A percentile compares a stretch with the other conserved stretches of the same genome.
These are phyloP conservation scores for Zea mays DNA, from an alignment of 176 grass and related monocot genomes.

Conservation along the genomic window DNA sequence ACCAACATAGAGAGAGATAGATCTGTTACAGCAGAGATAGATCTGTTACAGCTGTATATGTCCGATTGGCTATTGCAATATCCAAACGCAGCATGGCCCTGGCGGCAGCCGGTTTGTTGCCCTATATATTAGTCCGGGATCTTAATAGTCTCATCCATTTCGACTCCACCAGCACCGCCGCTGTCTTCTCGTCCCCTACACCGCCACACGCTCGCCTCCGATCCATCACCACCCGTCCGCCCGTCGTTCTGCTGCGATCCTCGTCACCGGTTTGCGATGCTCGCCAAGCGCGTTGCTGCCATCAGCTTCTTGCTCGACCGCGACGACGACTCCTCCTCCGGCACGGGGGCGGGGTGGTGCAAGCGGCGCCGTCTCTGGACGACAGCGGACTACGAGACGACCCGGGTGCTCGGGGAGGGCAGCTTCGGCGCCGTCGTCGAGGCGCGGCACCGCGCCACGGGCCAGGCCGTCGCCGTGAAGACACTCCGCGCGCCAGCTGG, in stretches of 20 bases:
- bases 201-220: not conserved
- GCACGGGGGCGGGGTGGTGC: not conserved
- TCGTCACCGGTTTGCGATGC: not conserved
- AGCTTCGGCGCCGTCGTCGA: constrained; percentile 10
- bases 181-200: not conserved
- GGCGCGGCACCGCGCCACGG: constrained; percentile 18
- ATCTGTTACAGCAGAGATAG: too few relatives aligned
- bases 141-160: not conserved
- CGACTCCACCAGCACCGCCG: not conserved
- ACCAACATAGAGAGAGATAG: too few relatives aligned
- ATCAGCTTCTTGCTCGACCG: not conserved
- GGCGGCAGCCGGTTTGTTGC: not conserved
- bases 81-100: not conserved
- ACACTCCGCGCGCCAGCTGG: not conserved
- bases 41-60: too few relatives aligned
- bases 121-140: not conserved
- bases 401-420: constrained; percentile 12
- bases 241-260: not conserved
- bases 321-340: not conserved
- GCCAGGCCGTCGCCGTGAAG: constrained; percentile 43
- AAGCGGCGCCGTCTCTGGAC: not conserved
- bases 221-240: not conserved
- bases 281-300: not conserved
- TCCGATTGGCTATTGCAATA: too few relatives aligned
- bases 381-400: constrained; percentile 13